These are phyloP conservation scores for Arbutus unedo DNA, from an alignment of 148 eudicot species.

Conservation along the genomic window DNA sequence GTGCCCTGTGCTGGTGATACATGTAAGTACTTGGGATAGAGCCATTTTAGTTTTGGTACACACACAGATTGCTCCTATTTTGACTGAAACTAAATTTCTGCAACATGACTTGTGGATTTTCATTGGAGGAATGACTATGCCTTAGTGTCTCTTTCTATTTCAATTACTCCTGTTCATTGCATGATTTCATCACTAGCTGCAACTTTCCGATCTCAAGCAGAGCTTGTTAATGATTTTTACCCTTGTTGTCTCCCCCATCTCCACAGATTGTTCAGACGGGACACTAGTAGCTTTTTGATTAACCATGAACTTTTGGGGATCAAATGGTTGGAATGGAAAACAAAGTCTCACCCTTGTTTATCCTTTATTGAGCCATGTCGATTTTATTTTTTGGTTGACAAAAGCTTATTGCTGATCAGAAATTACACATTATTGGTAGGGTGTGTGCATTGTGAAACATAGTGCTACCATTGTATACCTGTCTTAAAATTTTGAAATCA, in stretches of 20 bases:
- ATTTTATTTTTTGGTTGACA: neutral
- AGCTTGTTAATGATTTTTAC: neutral
- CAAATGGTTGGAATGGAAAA: neutral
- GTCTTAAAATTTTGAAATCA: no score
- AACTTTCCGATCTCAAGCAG: neutral
- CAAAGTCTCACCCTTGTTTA: neutral
- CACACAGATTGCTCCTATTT: neutral
- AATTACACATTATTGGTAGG: neutral
- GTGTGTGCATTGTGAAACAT: neutral
- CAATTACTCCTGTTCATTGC: neutral
- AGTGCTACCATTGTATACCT: no score
- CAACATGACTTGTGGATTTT: no score
- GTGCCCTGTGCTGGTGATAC: conserved; percentile 93
- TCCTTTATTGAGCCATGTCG: neutral
- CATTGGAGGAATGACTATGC: neutral
- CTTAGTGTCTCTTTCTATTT: neutral
- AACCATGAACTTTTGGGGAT: no score
- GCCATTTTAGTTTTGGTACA: neutral
- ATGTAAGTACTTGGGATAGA: conserved; percentile 58
- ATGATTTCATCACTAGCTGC: neutral
- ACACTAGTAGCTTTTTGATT: neutral
- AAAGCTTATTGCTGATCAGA: neutral
- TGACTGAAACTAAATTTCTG: neutral
- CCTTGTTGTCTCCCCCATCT: neutral
- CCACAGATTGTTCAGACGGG: neutral